Base-by-base conservation (phyloP, 257 asterid species). In the Ilex aquifolium region DNA sequence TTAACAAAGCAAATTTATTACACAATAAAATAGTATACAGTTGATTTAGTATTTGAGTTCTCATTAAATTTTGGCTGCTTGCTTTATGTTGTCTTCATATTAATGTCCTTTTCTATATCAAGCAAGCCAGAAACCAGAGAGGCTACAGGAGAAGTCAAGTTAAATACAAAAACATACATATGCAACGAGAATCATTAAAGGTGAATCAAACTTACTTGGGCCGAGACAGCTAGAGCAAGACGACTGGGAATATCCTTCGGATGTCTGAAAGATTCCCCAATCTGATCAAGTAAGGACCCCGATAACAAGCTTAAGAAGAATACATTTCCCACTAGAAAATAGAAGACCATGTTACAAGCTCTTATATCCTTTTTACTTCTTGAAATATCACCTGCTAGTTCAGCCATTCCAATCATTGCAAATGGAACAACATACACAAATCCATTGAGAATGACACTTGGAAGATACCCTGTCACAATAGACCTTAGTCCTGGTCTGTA, bases 341-440 rank as follows among this genome's bases (percentile, higher is more conserved):
- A 92, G 79, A 92, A 92, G 64, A 92, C 90, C 95, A 89, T 80
- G 65, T 75, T 85, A 84, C 99, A 92, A 6, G 96, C 88, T 72
- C 74, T 85, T 74, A 89, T 83, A 69, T 87, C 99, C 75, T 84
- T 82, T 71, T 81, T 78, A 71, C 99, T 92, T 80, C 75, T 83
- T 10, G 99, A 87, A 60, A 76, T 42, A 65, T 83, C 83, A 44
- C 99, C 99, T 0, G 88, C 94, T 62, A 82, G n/a, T 36, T 82
- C 84, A 50, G 93, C 77, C 84, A 92, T 80, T 60, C 64, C 82
- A 59, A 85, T 83, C 70, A 92, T 77, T 54, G 91, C 88, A 69
- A 83, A 92, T 32, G 97, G 99, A 65, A 83, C 88, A 55, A 80
- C 55, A 65, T 83, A 90, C 44, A 87, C 78, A 71, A 75, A 92